Conservation (phyloP, 139 green algal genomes). For the Diplosphaera chodatii region DNA sequence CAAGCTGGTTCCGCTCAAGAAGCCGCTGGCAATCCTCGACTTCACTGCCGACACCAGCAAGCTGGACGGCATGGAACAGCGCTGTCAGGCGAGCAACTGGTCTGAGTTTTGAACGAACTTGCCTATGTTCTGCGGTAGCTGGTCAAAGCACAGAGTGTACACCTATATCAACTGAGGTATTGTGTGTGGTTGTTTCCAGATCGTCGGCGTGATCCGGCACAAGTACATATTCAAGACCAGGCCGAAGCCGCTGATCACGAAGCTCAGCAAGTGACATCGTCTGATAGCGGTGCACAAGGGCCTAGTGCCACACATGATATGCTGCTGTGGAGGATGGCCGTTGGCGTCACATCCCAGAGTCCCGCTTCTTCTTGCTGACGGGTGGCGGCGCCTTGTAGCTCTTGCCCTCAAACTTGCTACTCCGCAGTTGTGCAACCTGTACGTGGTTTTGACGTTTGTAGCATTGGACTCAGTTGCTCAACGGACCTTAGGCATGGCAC, state of each 20-base stretch:
- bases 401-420: slow-evolving; percentile 45
- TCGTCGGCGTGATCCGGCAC: slow-evolving; percentile 63
- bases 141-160: too few species aligned
- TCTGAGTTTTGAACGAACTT: too few species aligned
- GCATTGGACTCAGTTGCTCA: too few species aligned
- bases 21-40: slow-evolving; percentile 69
- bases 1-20: slow-evolving; percentile 66
- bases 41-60: background rate
- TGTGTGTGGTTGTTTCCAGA: slow-evolving; percentile 33
- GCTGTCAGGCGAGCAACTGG: background rate
- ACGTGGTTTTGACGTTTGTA: too few species aligned
- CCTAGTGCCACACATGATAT: too few species aligned
- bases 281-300: too few species aligned
- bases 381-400: slow-evolving; percentile 59
- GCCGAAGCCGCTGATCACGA: slow-evolving; percentile 68
- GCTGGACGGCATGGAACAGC: background rate
- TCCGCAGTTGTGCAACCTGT: slow-evolving; percentile 8
- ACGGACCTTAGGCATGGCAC: too few species aligned
- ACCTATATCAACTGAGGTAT: too few species aligned
- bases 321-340: too few species aligned
- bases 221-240: slow-evolving; percentile 81
- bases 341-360: background rate
- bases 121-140: too few species aligned
- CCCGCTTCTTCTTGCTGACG: background rate
- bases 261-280: slow-evolving; percentile 15